These are phyloP conservation scores for Rugosomyces carneus DNA, from an alignment of 1,284 basidiomycete species.

Conservation along the genomic window DNA sequence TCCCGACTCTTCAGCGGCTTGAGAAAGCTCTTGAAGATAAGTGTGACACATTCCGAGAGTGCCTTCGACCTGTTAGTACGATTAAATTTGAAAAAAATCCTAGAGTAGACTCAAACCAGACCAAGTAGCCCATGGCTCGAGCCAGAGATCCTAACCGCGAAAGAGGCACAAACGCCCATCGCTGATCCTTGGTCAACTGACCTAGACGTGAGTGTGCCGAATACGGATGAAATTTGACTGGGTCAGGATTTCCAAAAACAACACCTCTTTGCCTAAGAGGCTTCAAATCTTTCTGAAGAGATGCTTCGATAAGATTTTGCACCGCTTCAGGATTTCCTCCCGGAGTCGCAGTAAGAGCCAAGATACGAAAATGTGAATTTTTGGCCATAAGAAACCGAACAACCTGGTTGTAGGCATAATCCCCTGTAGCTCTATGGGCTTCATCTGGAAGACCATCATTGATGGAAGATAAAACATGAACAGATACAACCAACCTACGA, in stretches of 20 bases:
- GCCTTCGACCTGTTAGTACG: constrained; percentile 63
- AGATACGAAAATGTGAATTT: constrained; percentile 89
- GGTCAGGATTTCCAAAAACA: constrained; percentile 28
- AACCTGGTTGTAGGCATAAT: constrained; percentile 89
- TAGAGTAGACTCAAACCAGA: constrained; percentile 29
- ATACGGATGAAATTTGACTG: constrained; percentile 52
- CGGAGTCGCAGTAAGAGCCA: constrained; percentile 95
- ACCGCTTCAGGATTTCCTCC: constrained; percentile 83
- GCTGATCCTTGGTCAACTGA: constrained; percentile 32
- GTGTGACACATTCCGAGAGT: constrained; percentile 76
- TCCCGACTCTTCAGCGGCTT: constrained; percentile 28
- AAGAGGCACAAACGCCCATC: constrained; percentile 38
- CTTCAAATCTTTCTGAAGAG: constrained; percentile 34
- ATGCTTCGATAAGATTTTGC: constrained; percentile 79
- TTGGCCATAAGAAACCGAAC: constrained; percentile 88
- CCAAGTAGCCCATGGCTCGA: constrained; percentile 77
- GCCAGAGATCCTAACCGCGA: constrained; percentile 52
- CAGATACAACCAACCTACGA: constrained; percentile 54
- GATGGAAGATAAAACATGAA: not conserved
- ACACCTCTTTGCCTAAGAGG: constrained; percentile 26
- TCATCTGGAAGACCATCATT: constrained; percentile 59
- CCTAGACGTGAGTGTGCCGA: constrained; percentile 36
- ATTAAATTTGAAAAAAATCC: not conserved
- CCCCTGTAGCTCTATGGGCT: constrained; percentile 91
- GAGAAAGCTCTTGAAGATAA: constrained; percentile 41